These are phyloP conservation scores for Didymella segeticola DNA, from an alignment of 2,329 filamentous ascomycete species.

Conservation along the genomic window DNA sequence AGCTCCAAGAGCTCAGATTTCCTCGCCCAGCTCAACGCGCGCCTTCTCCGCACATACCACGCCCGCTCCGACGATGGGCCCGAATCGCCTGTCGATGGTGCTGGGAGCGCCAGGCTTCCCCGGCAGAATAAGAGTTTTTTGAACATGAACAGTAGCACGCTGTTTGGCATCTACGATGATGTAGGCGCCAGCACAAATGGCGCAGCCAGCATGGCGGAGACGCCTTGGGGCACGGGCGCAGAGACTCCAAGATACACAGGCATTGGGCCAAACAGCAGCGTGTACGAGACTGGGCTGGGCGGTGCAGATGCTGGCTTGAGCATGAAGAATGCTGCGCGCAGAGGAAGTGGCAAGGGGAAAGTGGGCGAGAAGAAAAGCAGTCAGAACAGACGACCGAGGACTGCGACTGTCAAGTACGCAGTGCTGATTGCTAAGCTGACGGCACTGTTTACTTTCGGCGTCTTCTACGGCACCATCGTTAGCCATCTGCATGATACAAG, in stretches of 20 bases:
- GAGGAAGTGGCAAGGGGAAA: conserved; percentile 3
- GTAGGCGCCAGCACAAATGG: conserved; percentile 33
- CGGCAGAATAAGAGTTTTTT: conserved; percentile 76
- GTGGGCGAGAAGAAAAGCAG: not conserved
- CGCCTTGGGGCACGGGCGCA: conserved; percentile 80
- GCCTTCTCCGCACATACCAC: conserved; percentile 41
- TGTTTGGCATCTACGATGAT: conserved; percentile 84
- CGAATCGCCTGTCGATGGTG: conserved; percentile 18
- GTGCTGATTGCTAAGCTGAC: conserved; percentile 64
- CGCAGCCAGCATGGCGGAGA: conserved; percentile 62
- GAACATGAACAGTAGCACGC: conserved; percentile 87
- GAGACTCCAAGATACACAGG: conserved; percentile 64
- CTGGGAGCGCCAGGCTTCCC: conserved; percentile 37
- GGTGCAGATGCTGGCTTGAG: conserved; percentile 36
- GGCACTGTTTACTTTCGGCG: conserved; percentile 78
- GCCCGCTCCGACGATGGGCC: conserved; percentile 31
- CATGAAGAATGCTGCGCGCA: conserved; percentile 30
- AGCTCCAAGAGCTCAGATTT: conserved; percentile 38
- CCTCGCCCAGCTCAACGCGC: conserved; percentile 47
- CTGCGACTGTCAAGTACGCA: conserved; percentile 44
- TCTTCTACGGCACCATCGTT: conserved; percentile 83
- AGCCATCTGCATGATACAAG: conserved; percentile 77
- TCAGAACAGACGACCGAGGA: not conserved
- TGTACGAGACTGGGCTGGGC: conserved; percentile 31
- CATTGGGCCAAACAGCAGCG: conserved; percentile 20